Evolutionary conservation across 345 rosid species (phyloP).

Genomic region (Gossypium mustelinum): DNA sequence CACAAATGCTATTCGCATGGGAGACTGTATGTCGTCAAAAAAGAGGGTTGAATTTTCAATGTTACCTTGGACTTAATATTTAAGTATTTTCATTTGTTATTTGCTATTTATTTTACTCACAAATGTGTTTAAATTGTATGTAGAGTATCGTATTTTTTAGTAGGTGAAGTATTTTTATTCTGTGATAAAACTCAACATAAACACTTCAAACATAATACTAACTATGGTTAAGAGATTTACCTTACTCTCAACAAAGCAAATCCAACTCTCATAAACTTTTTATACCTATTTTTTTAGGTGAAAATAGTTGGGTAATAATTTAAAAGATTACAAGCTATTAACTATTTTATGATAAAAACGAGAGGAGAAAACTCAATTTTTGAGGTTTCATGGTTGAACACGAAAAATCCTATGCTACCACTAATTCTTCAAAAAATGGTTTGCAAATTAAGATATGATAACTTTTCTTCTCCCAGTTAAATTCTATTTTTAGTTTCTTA

Average conservation of each 20-base stretch:
- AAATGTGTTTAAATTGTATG: too few relatives aligned
- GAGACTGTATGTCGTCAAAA: not conserved
- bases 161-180: too few relatives aligned
- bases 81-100: not conserved
- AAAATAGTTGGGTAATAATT: slow-evolving; percentile 1
- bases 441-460: not conserved
- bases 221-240: too few relatives aligned
- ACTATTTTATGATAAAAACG: not conserved
- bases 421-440: not conserved
- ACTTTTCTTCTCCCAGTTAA: not conserved
- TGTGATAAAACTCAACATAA: too few relatives aligned
- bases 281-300: not conserved
- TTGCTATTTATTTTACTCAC: too few relatives aligned
- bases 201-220: too few relatives aligned
- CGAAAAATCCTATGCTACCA: not conserved
- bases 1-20: slow-evolving; percentile 10
- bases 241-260: too few relatives aligned
- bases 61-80: too few relatives aligned
- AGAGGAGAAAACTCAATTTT: not conserved
- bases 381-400: slow-evolving; percentile 3
- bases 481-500: too few relatives aligned
- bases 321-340: not conserved
- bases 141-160: too few relatives aligned
- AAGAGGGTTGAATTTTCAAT: not conserved
- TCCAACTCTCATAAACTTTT: too few relatives aligned